Percentiles rank a stretch among this genome's conserved stretches.
These are phyloP conservation scores for Gigaspora rosea DNA, from an alignment of 192 early-diverging fungal genomes.

Conservation along the genomic window DNA sequence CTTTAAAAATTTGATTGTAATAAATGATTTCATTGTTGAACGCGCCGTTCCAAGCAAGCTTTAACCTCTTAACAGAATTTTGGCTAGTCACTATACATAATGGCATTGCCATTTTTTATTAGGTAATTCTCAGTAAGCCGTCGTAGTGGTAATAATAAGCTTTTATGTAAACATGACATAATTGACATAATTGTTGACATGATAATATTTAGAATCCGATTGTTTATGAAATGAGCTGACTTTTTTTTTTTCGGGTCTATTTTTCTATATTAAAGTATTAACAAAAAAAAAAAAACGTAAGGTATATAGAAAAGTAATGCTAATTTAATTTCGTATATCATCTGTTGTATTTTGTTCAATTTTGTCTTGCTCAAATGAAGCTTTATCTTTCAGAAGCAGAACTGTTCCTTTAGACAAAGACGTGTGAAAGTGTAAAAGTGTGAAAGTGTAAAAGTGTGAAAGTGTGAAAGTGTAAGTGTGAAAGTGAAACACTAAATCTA, in stretches of 20 bases:
- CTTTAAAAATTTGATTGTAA: neutral
- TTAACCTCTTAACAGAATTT: conserved; percentile 46
- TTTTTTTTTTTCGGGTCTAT: neutral
- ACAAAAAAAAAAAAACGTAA: conserved; percentile 28
- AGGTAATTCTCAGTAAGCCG: too few species aligned
- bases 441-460: too few species aligned
- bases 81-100: conserved; percentile 47
- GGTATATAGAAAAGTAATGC: neutral
- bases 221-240: too few species aligned
- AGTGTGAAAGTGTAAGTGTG: too few species aligned
- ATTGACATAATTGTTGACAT: too few species aligned
- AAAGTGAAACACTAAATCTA: too few species aligned
- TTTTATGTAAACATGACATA: too few species aligned
- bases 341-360: neutral
- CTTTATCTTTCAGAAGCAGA: neutral
- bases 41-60: conserved; percentile 15
- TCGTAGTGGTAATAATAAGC: too few species aligned
- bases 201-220: too few species aligned
- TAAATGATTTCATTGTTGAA: conserved; percentile 18
- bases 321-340: neutral
- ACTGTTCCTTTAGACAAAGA: neutral
- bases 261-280: conserved; percentile 2
- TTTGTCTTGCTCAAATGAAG: neutral
- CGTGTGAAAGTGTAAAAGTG: too few species aligned
- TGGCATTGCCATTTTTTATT: neutral